These are phyloP conservation scores for Yamadazyma diddensiae DNA, from an alignment of 1,139 yeast genomes.

Conservation along the genomic window DNA sequence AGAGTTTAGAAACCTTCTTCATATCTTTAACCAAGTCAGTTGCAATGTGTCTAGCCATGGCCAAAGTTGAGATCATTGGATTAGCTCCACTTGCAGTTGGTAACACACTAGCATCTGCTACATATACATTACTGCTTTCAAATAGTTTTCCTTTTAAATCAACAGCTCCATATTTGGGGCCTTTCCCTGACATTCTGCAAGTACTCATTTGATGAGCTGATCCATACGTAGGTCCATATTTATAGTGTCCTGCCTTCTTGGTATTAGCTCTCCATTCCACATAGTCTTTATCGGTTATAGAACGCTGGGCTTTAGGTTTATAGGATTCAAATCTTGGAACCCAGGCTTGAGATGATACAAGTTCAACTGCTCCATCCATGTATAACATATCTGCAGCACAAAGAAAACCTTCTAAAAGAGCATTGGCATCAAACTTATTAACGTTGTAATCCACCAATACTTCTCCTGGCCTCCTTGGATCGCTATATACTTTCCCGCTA, in stretches of 20 bases:
- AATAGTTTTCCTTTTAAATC: slow-evolving; percentile 48
- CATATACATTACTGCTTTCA: slow-evolving; percentile 52
- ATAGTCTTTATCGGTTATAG: slow-evolving; percentile 44
- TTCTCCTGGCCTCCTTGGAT: slow-evolving; percentile 34
- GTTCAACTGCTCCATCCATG: slow-evolving; percentile 50
- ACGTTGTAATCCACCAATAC: slow-evolving; percentile 40
- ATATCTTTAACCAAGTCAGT: slow-evolving; percentile 35
- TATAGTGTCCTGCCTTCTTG: slow-evolving; percentile 25
- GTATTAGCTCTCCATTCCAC: slow-evolving; percentile 41
- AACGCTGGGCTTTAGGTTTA: slow-evolving; percentile 42
- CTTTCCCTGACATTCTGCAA: slow-evolving; percentile 53
- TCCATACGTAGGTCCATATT: slow-evolving; percentile 38
- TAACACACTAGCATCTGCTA: slow-evolving; percentile 56
- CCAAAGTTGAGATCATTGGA: slow-evolving; percentile 48
- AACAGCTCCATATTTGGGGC: slow-evolving; percentile 48
- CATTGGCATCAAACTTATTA: slow-evolving; percentile 42
- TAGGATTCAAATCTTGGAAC: slow-evolving; percentile 38
- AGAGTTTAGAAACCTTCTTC: slow-evolving; percentile 28
- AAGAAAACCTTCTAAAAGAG: slow-evolving; percentile 40
- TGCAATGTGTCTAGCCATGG: slow-evolving; percentile 38
- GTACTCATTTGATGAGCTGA: slow-evolving; percentile 63
- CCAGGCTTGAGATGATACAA: slow-evolving; percentile 36
- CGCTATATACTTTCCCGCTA: slow-evolving; percentile 39
- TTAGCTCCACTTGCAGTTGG: slow-evolving; percentile 63
- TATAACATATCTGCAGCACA: slow-evolving; percentile 47